Evolutionary conservation across 129 eudicot genomes (phyloP).

Genomic region (Chrysanthemum makinoi): DNA sequence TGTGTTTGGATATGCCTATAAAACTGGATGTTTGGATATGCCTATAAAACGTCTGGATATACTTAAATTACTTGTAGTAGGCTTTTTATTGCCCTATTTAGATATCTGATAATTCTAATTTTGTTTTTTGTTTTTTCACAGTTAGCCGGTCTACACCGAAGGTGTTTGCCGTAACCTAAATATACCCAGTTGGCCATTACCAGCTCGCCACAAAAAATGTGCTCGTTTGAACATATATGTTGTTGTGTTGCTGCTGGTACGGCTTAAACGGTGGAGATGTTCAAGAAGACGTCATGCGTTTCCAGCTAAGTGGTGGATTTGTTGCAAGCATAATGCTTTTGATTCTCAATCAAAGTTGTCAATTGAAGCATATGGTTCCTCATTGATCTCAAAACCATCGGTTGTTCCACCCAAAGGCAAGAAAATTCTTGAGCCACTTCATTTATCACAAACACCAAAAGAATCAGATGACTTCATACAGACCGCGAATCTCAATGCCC

Average conservation of each 20-base stretch:
- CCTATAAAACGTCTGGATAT: background rate
- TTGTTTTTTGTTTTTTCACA: background rate
- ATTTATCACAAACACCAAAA: background rate
- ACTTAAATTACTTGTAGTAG: background rate
- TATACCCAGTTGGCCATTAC: constrained; percentile 19
- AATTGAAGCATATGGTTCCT: too few relatives aligned
- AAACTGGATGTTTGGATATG: background rate
- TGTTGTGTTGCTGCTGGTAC: constrained; percentile 7
- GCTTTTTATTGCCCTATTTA: background rate
- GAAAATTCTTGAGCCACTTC: background rate
- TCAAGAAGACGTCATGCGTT: constrained; percentile 13
- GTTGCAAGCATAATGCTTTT: constrained; percentile 13
- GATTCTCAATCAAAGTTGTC: background rate
- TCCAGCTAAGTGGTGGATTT: constrained; percentile 20
- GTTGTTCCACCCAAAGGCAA: background rate
- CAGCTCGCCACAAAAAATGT: background rate
- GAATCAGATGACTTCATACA: background rate
- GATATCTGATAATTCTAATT: background rate
- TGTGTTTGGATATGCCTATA: background rate
- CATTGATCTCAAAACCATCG: background rate
- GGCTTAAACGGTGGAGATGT: constrained; percentile 17
- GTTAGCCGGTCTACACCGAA: constrained; percentile 28
- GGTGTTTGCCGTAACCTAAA: constrained; percentile 14
- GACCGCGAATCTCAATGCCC: background rate
- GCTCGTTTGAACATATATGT: constrained; percentile 1